These are phyloP conservation scores for Kwoniella europaea DNA, from an alignment of 768 basidiomycete species.

Conservation along the genomic window DNA sequence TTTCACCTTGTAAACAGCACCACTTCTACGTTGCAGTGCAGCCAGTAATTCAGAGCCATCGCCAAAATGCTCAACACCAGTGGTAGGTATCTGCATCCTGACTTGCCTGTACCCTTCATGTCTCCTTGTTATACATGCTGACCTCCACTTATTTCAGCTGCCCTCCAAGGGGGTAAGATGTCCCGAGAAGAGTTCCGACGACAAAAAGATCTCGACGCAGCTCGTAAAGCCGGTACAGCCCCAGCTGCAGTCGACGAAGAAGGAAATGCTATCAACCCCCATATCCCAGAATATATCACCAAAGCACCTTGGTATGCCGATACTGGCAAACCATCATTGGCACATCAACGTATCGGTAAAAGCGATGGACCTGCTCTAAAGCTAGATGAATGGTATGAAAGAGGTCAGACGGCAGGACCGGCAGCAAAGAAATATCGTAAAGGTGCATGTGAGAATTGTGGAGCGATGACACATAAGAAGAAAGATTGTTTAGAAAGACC, in stretches of 20 bases:
- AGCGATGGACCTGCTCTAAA: constrained; percentile 67
- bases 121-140: constrained; percentile 2
- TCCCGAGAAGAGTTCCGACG: constrained; percentile 93
- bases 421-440: constrained; percentile 96
- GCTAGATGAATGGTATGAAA: constrained; percentile 89
- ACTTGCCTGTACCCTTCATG: not conserved
- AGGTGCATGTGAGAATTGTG: constrained; percentile 99
- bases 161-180: constrained; percentile 68
- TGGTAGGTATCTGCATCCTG: constrained; percentile 7
- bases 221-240: constrained; percentile 97
- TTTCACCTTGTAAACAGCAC: not conserved
- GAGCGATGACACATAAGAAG: constrained; percentile 89
- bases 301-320: constrained; percentile 99
- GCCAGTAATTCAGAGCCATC: not conserved
- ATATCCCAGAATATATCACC: constrained; percentile 99
- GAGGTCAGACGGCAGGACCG: constrained; percentile 71
- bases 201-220: constrained; percentile 96
- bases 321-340: constrained; percentile 88
- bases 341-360: constrained; percentile 80
- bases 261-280: constrained; percentile 94
- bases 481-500: constrained; percentile 95
- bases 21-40: too few species aligned
- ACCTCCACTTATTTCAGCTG: constrained; percentile 20
- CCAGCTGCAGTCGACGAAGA: constrained; percentile 94
- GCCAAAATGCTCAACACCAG: constrained; percentile 20